These are phyloP conservation scores for Cymbopogon citratus DNA, from an alignment of 176 grass and related monocot genomes.

Conservation along the genomic window DNA sequence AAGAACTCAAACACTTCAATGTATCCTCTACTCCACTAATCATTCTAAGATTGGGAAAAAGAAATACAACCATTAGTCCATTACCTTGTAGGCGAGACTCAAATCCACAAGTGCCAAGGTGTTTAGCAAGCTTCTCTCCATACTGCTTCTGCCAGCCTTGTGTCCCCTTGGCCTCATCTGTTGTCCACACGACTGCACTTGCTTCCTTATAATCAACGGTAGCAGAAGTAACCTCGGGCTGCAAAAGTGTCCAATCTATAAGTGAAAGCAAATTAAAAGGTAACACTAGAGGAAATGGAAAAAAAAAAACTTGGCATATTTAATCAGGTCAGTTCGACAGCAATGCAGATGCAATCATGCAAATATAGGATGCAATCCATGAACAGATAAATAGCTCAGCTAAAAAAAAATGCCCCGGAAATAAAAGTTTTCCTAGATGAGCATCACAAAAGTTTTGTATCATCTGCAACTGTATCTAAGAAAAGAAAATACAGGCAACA, in stretches of 20 bases:
- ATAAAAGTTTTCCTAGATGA: not conserved
- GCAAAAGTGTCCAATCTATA: constrained; percentile 2
- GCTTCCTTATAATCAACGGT: constrained; percentile 66
- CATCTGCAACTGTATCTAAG: not conserved
- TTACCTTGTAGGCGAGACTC: constrained; percentile 54
- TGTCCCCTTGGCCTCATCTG: constrained; percentile 38
- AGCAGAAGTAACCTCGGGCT: constrained; percentile 68
- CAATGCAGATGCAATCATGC: not conserved
- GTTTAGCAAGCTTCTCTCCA: constrained; percentile 70
- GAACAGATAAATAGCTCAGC: not conserved
- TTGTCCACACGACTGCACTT: constrained; percentile 54
- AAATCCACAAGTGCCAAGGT: constrained; percentile 87
- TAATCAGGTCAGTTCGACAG: not conserved
- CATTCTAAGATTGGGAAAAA: too few relatives aligned
- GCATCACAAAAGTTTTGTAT: not conserved
- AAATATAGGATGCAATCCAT: not conserved
- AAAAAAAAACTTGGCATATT: not conserved
- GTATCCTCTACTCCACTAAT: not conserved
- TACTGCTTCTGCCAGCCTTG: constrained; percentile 68
- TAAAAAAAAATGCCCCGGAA: not conserved
- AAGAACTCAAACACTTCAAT: too few relatives aligned
- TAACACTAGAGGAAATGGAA: not conserved
- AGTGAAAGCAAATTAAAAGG: not conserved
- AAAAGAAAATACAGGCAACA: too few relatives aligned
- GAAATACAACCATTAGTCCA: too few relatives aligned